Evolutionary conservation across 192 early-diverging fungal genomes (phyloP).

Genomic region (Coemansia interrupta): DNA sequence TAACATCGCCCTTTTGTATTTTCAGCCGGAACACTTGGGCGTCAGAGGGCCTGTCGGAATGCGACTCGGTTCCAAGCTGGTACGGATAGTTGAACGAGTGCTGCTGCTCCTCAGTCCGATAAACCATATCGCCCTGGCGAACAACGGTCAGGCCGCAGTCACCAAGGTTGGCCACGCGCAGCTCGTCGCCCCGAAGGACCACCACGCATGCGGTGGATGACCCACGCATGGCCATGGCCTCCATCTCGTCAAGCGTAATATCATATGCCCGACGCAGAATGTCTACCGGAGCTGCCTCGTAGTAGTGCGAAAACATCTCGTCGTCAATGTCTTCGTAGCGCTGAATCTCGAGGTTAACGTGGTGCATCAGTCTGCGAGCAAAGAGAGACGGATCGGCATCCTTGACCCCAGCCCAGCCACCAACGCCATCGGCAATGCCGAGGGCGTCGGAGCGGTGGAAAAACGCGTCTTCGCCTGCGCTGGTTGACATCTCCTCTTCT

Average conservation of each 20-base stretch:
- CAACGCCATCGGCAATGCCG: slow-evolving; percentile 94
- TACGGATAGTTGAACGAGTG: slow-evolving; percentile 99
- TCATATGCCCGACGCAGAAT: slow-evolving; percentile 79
- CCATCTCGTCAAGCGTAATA: slow-evolving; percentile 67
- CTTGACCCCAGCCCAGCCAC: slow-evolving; percentile 81
- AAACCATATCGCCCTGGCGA: slow-evolving; percentile 81
- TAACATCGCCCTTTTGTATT: slow-evolving; percentile 86
- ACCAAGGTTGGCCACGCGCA: slow-evolving; percentile 91
- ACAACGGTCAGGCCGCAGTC: slow-evolving; percentile 91
- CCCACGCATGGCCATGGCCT: slow-evolving; percentile 69
- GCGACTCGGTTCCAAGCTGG: slow-evolving; percentile 84
- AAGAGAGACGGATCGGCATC: slow-evolving; percentile 88
- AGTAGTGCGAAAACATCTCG: slow-evolving; percentile 74
- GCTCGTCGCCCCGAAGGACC: slow-evolving; percentile 84
- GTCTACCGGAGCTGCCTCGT: slow-evolving; percentile 75
- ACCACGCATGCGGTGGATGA: slow-evolving; percentile 88
- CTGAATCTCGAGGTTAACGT: slow-evolving; percentile 76
- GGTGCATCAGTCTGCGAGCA: slow-evolving; percentile 92
- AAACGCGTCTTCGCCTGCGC: slow-evolving; percentile 92
- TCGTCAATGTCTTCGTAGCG: slow-evolving; percentile 80
- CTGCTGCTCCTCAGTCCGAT: slow-evolving; percentile 95
- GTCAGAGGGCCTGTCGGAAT: slow-evolving; percentile 74
- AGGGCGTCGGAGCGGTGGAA: slow-evolving; percentile 82
- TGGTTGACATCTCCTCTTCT: slow-evolving; percentile 59
- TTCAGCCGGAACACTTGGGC: slow-evolving; percentile 81